Evolutionary conservation across 805 yeast species (phyloP), one percentile per base, ranked within the genome.

Genomic region (Sugiyamaella marilandica): DNA sequence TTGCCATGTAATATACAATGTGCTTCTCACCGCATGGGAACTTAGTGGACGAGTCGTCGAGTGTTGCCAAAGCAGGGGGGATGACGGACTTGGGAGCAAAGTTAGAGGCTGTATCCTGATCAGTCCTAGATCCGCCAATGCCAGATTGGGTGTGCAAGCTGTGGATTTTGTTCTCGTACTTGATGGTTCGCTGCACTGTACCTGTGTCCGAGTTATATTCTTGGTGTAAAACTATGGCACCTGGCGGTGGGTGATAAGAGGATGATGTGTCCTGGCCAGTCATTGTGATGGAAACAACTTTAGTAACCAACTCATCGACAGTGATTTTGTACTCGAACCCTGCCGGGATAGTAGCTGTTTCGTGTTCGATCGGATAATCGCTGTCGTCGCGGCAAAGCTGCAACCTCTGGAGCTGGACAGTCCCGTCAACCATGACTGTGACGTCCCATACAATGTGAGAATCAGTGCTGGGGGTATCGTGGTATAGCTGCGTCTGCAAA

Each of bases 361-460:
- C 52, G 29, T 39, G 44, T 3, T 24, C 29, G 7, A 24, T 24
- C 7, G 29, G 29, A 24, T 24, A 24, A 24, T 24, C 29, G n/a
- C 50, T 50, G 10, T 47, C 26, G 21, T 48, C 50, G 2, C 46
- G 54, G 1, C 56, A 51, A 26, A 50, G 49, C 1, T 47, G 54
- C 47, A 53, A 46, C 49, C 51, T 39, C 43, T 39, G 56, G 5
- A 32, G 49, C 5, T 29, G 19, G 18, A n/a, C 52, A 32, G 63
- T 66, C 19, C 70, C 69, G 1, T 61, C 62, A n/a, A 66, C 69
- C 10, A 66, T 53, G 8, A 65, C 67, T 8, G 64, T 63, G 19
- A 65, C 70, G 44, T 66, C 69, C 69, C 70, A 66, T 13, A 66
- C 45, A 10, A 62, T 58, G n/a, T 62, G 56, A 54, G 54, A 50